Evolutionary conservation across 1,284 basidiomycete species (phyloP).

Genomic region (Cryptococcus sp.): DNA sequence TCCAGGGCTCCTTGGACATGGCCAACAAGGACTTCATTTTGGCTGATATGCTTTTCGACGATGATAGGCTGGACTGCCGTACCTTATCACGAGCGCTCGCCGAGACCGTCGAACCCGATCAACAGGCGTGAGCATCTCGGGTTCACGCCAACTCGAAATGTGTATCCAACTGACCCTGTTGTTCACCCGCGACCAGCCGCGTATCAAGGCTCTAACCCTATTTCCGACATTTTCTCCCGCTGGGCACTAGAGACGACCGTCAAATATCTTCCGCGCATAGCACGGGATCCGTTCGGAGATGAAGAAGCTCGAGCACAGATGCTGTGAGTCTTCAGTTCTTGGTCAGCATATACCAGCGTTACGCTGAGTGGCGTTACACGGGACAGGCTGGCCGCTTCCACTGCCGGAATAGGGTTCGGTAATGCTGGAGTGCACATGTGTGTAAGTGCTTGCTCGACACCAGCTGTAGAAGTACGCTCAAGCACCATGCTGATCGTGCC

Average conservation of each 20-base stretch:
- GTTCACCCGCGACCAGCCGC: constrained; percentile 54
- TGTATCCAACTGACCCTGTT: too few species aligned
- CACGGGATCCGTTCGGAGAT: constrained; percentile 71
- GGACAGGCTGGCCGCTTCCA: constrained; percentile 45
- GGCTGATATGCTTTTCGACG: too few species aligned
- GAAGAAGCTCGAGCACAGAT: constrained; percentile 85
- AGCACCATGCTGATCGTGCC: background rate
- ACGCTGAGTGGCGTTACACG: constrained; percentile 15
- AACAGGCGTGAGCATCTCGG: constrained; percentile 62
- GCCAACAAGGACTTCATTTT: too few species aligned
- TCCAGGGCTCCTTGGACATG: too few species aligned
- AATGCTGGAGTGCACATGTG: constrained; percentile 91
- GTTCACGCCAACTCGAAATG: too few species aligned
- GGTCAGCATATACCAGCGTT: constrained; percentile 11
- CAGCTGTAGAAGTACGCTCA: background rate
- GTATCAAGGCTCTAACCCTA: constrained; percentile 95
- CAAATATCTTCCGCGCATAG: constrained; percentile 84
- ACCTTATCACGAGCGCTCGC: constrained; percentile 78
- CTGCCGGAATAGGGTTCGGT: constrained; percentile 94
- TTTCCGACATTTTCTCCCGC: constrained; percentile 91
- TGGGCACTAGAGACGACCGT: constrained; percentile 93
- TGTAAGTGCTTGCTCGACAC: constrained; percentile 14
- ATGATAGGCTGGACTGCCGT: constrained; percentile 47
- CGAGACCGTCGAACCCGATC: constrained; percentile 86
- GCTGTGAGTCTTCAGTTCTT: constrained; percentile 63